phyloP scores from a whole-genome alignment of 192 early-diverging fungal species.

The Backusella macrospora region DNA sequence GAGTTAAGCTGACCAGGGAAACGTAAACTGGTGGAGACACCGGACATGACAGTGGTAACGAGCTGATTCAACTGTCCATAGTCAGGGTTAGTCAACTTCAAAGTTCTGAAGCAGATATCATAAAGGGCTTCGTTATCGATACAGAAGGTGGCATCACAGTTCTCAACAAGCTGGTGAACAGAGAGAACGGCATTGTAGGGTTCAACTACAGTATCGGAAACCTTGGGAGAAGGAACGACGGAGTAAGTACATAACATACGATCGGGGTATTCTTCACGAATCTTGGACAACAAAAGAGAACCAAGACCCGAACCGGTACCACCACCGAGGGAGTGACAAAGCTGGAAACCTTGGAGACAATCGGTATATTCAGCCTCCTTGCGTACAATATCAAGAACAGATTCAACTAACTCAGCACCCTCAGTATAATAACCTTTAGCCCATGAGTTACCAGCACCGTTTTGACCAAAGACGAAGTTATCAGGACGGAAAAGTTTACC shows the following conservation, averaged over 20 bases:
- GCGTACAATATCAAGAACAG: conserved; percentile 64
- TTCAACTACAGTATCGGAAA: conserved; percentile 97
- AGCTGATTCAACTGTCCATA: conserved; percentile 97
- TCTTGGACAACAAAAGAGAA: conserved; percentile 72
- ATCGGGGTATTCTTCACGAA: conserved; percentile 76
- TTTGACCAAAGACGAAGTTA: conserved; percentile 64
- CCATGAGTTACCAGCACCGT: conserved; percentile 94
- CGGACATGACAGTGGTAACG: conserved; percentile 95
- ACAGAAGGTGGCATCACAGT: conserved; percentile 99
- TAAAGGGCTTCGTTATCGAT: conserved; percentile 99
- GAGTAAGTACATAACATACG: conserved; percentile 77
- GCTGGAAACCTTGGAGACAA: conserved; percentile 73
- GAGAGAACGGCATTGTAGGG: conserved; percentile 98
- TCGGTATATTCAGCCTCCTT: conserved; percentile 71
- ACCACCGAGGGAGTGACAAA: conserved; percentile 74
- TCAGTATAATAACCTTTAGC: conserved; percentile 87
- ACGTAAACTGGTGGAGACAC: conserved; percentile 95
- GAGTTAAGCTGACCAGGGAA: conserved; percentile 98
- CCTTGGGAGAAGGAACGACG: conserved; percentile 67
- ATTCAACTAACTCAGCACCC: conserved; percentile 74
- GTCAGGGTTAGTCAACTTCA: conserved; percentile 87
- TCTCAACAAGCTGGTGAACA: conserved; percentile 97
- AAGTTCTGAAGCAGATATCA: conserved; percentile 97
- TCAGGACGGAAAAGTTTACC: conserved; percentile 73
- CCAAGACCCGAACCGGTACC: conserved; percentile 76